phyloP scores from a whole-genome alignment of 495 filamentous ascomycete species.

The Pyrenula aspistea region DNA sequence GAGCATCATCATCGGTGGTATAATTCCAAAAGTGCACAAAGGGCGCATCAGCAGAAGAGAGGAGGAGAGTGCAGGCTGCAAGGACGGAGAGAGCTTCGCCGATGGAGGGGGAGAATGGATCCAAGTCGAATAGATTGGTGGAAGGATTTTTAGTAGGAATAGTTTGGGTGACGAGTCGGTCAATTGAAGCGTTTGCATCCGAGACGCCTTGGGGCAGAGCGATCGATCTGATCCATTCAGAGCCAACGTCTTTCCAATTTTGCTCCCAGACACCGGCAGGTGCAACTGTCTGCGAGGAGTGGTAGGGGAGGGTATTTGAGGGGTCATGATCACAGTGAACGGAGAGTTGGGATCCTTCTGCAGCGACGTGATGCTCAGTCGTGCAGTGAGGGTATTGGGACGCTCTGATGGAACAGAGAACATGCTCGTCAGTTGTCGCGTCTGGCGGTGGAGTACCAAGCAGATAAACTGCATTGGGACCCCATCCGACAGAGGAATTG shows the following conservation, averaged over 20 bases:
- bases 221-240: slow-evolving; percentile 22
- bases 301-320: neutral
- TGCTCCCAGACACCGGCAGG: neutral
- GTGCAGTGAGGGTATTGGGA: slow-evolving; percentile 48
- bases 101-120: slow-evolving; percentile 42
- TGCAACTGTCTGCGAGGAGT: neutral
- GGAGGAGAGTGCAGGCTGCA: slow-evolving; percentile 48
- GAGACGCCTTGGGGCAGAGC: slow-evolving; percentile 20
- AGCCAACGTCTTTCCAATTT: slow-evolving; percentile 20
- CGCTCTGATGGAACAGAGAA: slow-evolving; percentile 50
- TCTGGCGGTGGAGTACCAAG: slow-evolving; percentile 36
- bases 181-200: slow-evolving; percentile 39
- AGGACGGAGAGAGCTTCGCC: slow-evolving; percentile 58
- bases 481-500: slow-evolving; percentile 31
- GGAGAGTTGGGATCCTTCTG: slow-evolving; percentile 36
- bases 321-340: slow-evolving; percentile 1
- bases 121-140: slow-evolving; percentile 6
- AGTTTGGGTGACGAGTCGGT: slow-evolving; percentile 38
- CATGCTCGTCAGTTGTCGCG: slow-evolving; percentile 28
- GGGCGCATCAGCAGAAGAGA: slow-evolving; percentile 37
- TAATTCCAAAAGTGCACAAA: slow-evolving; percentile 49
- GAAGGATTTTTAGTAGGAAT: slow-evolving; percentile 2
- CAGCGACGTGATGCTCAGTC: slow-evolving; percentile 46
- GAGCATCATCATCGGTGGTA: slow-evolving; percentile 9
- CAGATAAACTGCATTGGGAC: slow-evolving; percentile 45